Evolutionary conservation across 2,329 filamentous ascomycete genomes (phyloP).

Genomic region (Stemphylium vesicarium): DNA sequence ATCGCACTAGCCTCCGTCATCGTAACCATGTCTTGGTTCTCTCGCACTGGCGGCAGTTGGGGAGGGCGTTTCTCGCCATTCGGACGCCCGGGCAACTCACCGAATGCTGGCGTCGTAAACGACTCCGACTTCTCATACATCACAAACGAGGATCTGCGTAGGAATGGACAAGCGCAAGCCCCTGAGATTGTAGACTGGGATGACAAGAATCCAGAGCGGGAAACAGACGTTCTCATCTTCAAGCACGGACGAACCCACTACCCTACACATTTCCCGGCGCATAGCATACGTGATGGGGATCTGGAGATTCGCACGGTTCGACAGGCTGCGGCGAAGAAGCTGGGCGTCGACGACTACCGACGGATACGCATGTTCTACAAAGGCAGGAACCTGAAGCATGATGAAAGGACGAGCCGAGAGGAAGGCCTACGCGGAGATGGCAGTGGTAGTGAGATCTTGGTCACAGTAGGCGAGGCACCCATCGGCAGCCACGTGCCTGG

Average conservation of each 20-base stretch:
- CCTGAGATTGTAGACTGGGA: slow-evolving; percentile 50
- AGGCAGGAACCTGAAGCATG: slow-evolving; percentile 72
- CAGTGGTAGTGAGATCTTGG: slow-evolving; percentile 64
- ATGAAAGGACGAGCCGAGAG: slow-evolving; percentile 61
- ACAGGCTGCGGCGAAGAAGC: slow-evolving; percentile 70
- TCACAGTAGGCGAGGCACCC: slow-evolving; percentile 61
- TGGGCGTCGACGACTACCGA: slow-evolving; percentile 64
- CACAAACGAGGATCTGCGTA: slow-evolving; percentile 72
- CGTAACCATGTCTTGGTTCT: slow-evolving; percentile 56
- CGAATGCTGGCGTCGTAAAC: slow-evolving; percentile 63
- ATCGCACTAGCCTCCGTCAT: slow-evolving; percentile 50
- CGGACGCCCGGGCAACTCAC: slow-evolving; percentile 50
- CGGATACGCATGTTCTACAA: slow-evolving; percentile 75
- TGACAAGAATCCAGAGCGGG: slow-evolving; percentile 52
- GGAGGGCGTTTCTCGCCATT: slow-evolving; percentile 58
- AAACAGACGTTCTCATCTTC: slow-evolving; percentile 74
- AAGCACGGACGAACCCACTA: slow-evolving; percentile 71
- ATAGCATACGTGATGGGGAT: slow-evolving; percentile 76
- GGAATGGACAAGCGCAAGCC: slow-evolving; percentile 51
- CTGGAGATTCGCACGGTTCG: slow-evolving; percentile 70
- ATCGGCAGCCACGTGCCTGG: slow-evolving; percentile 50
- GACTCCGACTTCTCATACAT: slow-evolving; percentile 84
- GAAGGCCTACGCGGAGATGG: slow-evolving; percentile 66
- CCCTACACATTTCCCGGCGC: slow-evolving; percentile 75
- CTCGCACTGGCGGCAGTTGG: slow-evolving; percentile 51